phyloP scores from a whole-genome alignment of 176 grass and related monocot species.

The Oryza nivara region DNA sequence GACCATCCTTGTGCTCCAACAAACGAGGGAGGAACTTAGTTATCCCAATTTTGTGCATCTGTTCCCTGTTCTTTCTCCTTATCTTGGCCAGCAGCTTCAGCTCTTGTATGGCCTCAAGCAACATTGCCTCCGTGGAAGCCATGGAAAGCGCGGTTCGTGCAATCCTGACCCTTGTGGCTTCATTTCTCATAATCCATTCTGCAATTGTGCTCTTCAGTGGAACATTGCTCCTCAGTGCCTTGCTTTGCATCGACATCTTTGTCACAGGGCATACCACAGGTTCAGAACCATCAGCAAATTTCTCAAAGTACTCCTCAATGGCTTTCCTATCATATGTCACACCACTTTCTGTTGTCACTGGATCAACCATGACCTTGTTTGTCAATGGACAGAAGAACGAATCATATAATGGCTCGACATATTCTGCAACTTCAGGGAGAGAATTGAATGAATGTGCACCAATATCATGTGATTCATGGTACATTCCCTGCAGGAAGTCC shows the following conservation, averaged over 20 bases:
- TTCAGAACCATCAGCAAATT: slow-evolving; percentile 53
- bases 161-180: slow-evolving; percentile 60
- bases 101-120: slow-evolving; percentile 79
- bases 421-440: slow-evolving; percentile 60
- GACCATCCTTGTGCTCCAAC: slow-evolving; percentile 62
- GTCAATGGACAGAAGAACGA: slow-evolving; percentile 91
- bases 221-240: slow-evolving; percentile 61
- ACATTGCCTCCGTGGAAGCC: slow-evolving; percentile 60
- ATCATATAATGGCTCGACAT: slow-evolving; percentile 83
- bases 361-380: slow-evolving; percentile 88
- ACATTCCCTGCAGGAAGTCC: slow-evolving; percentile 66
- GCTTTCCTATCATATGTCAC: slow-evolving; percentile 83
- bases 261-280: slow-evolving; percentile 74
- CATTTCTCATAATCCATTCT: slow-evolving; percentile 84
- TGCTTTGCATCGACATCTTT: slow-evolving; percentile 61
- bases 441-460: slow-evolving; percentile 48
- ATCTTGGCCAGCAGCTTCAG: slow-evolving; percentile 54
- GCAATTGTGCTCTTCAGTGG: slow-evolving; percentile 70
- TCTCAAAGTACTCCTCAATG: slow-evolving; percentile 72
- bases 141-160: slow-evolving; percentile 60
- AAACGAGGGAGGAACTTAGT: slow-evolving; percentile 72
- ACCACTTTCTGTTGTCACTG: slow-evolving; percentile 79
- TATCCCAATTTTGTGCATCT: slow-evolving; percentile 80
- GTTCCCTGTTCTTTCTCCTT: slow-evolving; percentile 66
- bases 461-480: slow-evolving; percentile 47